Percentiles rank a stretch among this genome's conserved stretches.
These are phyloP conservation scores for Hypoxylon cercidicola DNA, from an alignment of 495 filamentous ascomycete species.

Conservation along the genomic window DNA sequence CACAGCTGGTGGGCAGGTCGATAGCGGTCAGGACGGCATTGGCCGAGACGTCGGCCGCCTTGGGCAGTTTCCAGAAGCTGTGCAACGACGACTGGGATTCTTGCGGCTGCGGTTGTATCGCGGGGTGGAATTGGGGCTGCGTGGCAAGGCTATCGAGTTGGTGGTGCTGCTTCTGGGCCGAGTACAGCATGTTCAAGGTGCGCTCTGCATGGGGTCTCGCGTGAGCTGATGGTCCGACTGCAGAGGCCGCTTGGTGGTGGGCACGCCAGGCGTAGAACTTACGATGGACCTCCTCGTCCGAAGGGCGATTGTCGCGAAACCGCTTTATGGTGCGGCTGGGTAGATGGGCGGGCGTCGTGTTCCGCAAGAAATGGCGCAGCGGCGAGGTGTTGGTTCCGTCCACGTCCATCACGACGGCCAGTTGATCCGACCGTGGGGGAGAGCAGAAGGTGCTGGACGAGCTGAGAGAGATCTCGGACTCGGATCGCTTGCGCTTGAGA, in stretches of 20 bases:
- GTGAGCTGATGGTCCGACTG: conserved; percentile 21
- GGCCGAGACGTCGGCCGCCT: conserved; percentile 20
- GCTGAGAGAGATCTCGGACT: conserved; percentile 54
- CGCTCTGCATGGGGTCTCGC: conserved; percentile 48
- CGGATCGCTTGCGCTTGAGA: conserved; percentile 63
- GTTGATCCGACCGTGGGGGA: conserved; percentile 38
- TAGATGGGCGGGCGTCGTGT: conserved; percentile 40
- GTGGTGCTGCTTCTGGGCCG: conserved; percentile 54
- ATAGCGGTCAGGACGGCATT: not conserved
- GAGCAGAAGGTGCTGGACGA: conserved; percentile 53
- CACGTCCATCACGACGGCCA: conserved; percentile 25
- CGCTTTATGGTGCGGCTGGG: conserved; percentile 61
- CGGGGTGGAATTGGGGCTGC: conserved; percentile 16
- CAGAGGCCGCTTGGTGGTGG: not conserved
- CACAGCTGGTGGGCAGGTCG: conserved; percentile 47
- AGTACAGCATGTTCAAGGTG: conserved; percentile 58
- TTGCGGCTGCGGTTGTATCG: conserved; percentile 30
- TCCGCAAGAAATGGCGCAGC: conserved; percentile 11
- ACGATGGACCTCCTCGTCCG: conserved; percentile 59
- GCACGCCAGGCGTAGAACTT: conserved; percentile 42
- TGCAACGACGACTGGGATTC: conserved; percentile 55
- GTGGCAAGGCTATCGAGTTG: conserved; percentile 18
- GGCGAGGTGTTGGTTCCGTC: conserved; percentile 27
- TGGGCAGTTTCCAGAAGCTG: conserved; percentile 59
- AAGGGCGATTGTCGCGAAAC: conserved; percentile 60